phyloP scores from a whole-genome alignment of 139 green algal genomes.

The Chloropicon primus region DNA sequence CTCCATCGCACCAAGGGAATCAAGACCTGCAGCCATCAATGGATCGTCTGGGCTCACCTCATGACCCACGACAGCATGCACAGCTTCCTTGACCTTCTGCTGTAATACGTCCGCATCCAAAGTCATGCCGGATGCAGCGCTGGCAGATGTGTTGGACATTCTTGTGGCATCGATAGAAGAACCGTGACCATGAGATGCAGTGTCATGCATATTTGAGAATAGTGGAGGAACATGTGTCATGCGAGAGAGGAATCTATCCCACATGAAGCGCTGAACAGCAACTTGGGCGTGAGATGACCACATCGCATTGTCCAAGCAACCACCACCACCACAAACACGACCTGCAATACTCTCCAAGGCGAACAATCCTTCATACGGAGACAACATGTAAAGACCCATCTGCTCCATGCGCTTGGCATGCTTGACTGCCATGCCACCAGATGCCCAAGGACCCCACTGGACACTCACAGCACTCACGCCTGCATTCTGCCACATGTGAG shows the following conservation, averaged over 20 bases:
- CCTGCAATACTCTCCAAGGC: constrained; percentile 15
- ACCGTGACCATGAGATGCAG: neutral
- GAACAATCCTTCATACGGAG: constrained; percentile 27
- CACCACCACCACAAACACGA: neutral
- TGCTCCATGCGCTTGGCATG: constrained; percentile 25
- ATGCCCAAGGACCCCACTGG: constrained; percentile 39
- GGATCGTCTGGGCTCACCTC: constrained; percentile 24
- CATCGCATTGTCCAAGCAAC: constrained; percentile 10
- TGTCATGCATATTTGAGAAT: neutral
- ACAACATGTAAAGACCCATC: constrained; percentile 46
- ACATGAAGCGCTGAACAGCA: neutral
- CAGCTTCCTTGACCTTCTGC: neutral
- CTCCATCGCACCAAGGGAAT: constrained; percentile 65
- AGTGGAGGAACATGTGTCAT: neutral
- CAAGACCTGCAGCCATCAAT: constrained; percentile 55
- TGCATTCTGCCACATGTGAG: neutral
- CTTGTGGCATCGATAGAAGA: no score
- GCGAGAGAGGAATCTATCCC: neutral
- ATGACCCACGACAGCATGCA: neutral
- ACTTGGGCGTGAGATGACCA: neutral
- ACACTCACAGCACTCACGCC: constrained; percentile 10
- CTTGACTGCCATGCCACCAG: constrained; percentile 28
- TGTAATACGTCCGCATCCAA: neutral
- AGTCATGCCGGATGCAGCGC: constrained; percentile 27
- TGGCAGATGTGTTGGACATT: no score